Evolutionary conservation across 306 rosid species (phyloP).

Genomic region (Arachis hypogaea): DNA sequence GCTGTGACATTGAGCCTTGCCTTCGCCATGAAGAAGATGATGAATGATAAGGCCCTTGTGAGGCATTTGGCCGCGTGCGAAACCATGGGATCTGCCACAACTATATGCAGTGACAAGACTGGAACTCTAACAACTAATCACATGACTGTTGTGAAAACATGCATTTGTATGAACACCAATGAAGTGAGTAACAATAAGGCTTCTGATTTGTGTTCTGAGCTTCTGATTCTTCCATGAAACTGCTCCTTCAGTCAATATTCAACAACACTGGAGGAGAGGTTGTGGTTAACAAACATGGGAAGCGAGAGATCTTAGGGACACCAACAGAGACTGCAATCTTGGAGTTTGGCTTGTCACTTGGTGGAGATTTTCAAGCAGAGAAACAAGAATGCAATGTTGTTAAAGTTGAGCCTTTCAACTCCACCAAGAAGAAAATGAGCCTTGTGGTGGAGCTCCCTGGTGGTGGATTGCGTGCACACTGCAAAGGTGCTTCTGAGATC

Average conservation of each 20-base stretch:
- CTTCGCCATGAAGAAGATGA: too few species aligned
- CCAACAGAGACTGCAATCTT: slow-evolving; percentile 90
- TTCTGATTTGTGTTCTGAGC: too few species aligned
- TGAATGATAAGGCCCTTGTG: too few species aligned
- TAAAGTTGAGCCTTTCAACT: slow-evolving; percentile 97
- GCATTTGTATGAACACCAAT: too few species aligned
- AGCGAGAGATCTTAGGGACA: slow-evolving; percentile 77
- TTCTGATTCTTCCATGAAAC: slow-evolving; percentile 54
- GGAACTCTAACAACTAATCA: too few species aligned
- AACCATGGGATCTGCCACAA: too few species aligned
- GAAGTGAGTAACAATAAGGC: too few species aligned
- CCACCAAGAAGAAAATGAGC: slow-evolving; percentile 84
- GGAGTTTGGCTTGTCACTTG: slow-evolving; percentile 82
- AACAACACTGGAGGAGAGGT: slow-evolving; percentile 95
- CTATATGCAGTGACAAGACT: too few species aligned
- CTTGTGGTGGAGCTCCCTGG: slow-evolving; percentile 76
- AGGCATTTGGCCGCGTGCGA: too few species aligned
- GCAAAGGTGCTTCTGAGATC: slow-evolving; percentile 96
- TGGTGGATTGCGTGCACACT: slow-evolving; percentile 81
- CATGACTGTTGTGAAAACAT: too few species aligned
- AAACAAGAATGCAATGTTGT: slow-evolving; percentile 63
- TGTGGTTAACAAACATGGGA: slow-evolving; percentile 72
- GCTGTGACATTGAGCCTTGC: too few species aligned
- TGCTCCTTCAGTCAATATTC: slow-evolving; percentile 77
- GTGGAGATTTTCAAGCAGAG: slow-evolving; percentile 78